Conservation (phyloP, 805 yeast species). For the Torulaspora gathmanii region DNA sequence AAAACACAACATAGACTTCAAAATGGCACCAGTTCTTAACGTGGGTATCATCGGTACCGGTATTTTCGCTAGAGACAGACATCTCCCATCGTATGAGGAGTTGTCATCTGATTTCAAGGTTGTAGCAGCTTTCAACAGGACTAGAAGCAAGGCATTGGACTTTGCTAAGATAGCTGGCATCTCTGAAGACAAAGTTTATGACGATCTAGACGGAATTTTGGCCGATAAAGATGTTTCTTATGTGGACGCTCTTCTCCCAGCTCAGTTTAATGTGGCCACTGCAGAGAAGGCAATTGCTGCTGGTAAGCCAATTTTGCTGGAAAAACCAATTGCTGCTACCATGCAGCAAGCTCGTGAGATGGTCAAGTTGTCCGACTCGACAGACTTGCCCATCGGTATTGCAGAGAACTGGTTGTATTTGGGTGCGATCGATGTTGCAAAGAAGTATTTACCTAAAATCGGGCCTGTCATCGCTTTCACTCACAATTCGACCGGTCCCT, state of each 20-base stretch:
- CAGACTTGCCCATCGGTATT: slow-evolving; percentile 66
- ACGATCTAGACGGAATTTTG: slow-evolving; percentile 59
- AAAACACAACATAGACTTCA: not conserved
- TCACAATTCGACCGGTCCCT: slow-evolving; percentile 70
- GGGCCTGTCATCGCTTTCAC: slow-evolving; percentile 69
- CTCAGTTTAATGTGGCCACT: slow-evolving; percentile 64
- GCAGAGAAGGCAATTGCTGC: slow-evolving; percentile 66
- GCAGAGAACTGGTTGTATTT: slow-evolving; percentile 85
- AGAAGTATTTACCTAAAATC: slow-evolving; percentile 58
- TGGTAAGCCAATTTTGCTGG: slow-evolving; percentile 75
- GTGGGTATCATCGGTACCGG: slow-evolving; percentile 77
- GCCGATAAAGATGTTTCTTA: slow-evolving; percentile 64
- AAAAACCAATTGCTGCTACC: slow-evolving; percentile 90
- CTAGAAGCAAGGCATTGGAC: slow-evolving; percentile 72
- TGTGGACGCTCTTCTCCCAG: slow-evolving; percentile 87
- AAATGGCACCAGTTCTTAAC: slow-evolving; percentile 38
- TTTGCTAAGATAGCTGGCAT: slow-evolving; percentile 66
- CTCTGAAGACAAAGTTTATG: slow-evolving; percentile 48
- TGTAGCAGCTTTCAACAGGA: slow-evolving; percentile 75
- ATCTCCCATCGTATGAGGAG: slow-evolving; percentile 65
- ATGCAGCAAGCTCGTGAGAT: slow-evolving; percentile 75
- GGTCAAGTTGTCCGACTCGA: slow-evolving; percentile 56
- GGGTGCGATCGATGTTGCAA: slow-evolving; percentile 52
- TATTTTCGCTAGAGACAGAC: slow-evolving; percentile 81
- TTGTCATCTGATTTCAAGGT: slow-evolving; percentile 50